A percentile compares a stretch with the other conserved stretches of the same genome.
Conservation (phyloP, 2,329 filamentous ascomycete genomes). For the Byssothecium circinans region DNA sequence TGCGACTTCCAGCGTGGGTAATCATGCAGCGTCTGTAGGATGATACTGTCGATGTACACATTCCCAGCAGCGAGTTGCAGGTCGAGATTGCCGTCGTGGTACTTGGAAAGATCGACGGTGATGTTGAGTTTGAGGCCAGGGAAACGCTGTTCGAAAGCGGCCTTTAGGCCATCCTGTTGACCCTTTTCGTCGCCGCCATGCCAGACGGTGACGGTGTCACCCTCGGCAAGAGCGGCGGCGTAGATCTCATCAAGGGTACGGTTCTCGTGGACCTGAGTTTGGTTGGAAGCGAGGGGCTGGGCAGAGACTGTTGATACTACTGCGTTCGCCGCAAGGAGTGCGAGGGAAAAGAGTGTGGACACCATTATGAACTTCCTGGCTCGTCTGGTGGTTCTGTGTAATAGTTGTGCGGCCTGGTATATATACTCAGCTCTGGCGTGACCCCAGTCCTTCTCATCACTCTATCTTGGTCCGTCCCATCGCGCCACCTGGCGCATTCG, state of each 20-base stretch:
- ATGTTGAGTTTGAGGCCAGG: constrained; percentile 56
- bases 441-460: no score
- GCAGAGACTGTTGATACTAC: not conserved
- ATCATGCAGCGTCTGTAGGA: constrained; percentile 57
- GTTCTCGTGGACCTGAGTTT: constrained; percentile 42
- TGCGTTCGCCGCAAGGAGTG: not conserved
- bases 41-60: constrained; percentile 48
- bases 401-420: not conserved
- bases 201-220: constrained; percentile 51
- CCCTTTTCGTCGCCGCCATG: constrained; percentile 53
- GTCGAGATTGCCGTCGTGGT: constrained; percentile 54
- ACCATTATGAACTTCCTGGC: not conserved
- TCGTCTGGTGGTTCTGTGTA: not conserved
- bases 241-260: constrained; percentile 55
- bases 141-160: constrained; percentile 51
- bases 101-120: constrained; percentile 60
- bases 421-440: no score
- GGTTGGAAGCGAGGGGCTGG: not conserved
- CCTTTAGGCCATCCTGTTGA: constrained; percentile 47
- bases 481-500: no score
- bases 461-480: no score
- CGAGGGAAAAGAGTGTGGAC: not conserved
- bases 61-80: constrained; percentile 44
- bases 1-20: constrained; percentile 55
- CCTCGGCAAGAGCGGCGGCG: constrained; percentile 53